These are phyloP conservation scores for Aspergillus japonicus DNA, from an alignment of 2,329 filamentous ascomycete genomes.

Conservation along the genomic window DNA sequence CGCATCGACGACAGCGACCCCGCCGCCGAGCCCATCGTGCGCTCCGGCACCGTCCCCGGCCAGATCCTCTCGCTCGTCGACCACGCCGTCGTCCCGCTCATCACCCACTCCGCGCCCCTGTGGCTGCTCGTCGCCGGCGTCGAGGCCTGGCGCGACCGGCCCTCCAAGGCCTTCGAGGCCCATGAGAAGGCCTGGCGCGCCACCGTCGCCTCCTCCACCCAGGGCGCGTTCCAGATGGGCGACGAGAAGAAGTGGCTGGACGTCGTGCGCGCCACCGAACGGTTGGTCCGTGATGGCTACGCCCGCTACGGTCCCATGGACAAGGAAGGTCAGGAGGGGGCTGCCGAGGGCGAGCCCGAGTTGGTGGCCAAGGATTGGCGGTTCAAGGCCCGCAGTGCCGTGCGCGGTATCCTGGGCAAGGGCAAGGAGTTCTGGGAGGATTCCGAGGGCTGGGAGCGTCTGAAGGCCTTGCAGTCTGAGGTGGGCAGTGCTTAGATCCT, in stretches of 20 bases:
- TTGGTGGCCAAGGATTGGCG: slow-evolving; percentile 78
- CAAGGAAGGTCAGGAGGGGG: slow-evolving; percentile 53
- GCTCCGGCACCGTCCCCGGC: slow-evolving; percentile 53
- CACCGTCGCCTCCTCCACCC: slow-evolving; percentile 49
- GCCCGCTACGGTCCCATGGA: slow-evolving; percentile 71
- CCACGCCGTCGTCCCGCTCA: slow-evolving; percentile 71
- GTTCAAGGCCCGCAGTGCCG: slow-evolving; percentile 80
- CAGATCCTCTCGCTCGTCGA: slow-evolving; percentile 71
- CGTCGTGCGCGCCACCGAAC: slow-evolving; percentile 75
- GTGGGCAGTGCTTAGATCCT: slow-evolving; percentile 24
- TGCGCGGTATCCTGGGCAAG: slow-evolving; percentile 78
- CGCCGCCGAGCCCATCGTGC: slow-evolving; percentile 34
- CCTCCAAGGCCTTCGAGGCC: slow-evolving; percentile 71
- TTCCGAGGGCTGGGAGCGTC: slow-evolving; percentile 44
- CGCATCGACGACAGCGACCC: slow-evolving; percentile 31
- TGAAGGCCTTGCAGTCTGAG: slow-evolving; percentile 41
- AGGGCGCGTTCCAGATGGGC: slow-evolving; percentile 51
- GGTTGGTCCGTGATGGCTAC: slow-evolving; percentile 72
- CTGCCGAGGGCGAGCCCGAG: slow-evolving; percentile 49
- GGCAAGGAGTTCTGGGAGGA: slow-evolving; percentile 82
- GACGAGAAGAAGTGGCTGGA: slow-evolving; percentile 65
- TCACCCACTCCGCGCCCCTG: slow-evolving; percentile 73
- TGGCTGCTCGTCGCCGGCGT: slow-evolving; percentile 74
- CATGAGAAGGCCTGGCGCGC: slow-evolving; percentile 89
- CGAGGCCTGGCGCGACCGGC: slow-evolving; percentile 70